Base-by-base conservation (phyloP, 1,284 basidiomycete genomes). In the Irpex sp. region DNA sequence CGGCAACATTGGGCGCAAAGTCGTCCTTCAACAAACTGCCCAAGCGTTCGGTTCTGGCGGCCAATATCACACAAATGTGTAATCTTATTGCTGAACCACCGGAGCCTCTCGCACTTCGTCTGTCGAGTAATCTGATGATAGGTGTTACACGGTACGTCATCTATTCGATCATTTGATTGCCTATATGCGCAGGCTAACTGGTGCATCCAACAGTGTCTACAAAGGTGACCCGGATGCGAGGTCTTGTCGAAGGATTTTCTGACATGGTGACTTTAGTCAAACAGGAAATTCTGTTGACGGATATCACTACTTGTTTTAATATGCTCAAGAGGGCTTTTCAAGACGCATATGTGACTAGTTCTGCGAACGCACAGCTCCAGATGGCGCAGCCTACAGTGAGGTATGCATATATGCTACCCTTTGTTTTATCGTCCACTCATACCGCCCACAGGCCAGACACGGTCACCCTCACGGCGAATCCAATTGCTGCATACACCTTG, bases 91-190 rank as follows among this genome's bases (percentile, higher is more conserved):
- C 85, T 38, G 81, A 90, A 68, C 94, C 93, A 5, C 77, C 82
- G n/a, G 94, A 96, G 69, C 93, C 94, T 47, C 81, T 96, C 51
- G 93, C 93, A 1, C 78, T 96, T 61, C 82, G 93, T 56, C 78
- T 96, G 62, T 94, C 93, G 9, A 93, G 92, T 64, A 93, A 93
- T 71, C 76, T 96, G 40, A 88, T 96, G 80, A 88, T 95, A 62
- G 94, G 93, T 5, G 93, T 91, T 19, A 90, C 89, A 21, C 86
- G 94, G 93, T 94, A 73, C 66, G 84, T 69, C 48, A 15, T 15
- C 11, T 13, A 11, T 47, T 3, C 21, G 52, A 34, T 40, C 8
- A n/a, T 62, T 15, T 59, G 36, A 26, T 0, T 31, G 17, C 40
- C 4, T 48, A 68, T 69, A 65, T 65, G 63, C 56, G 40, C 40